Evolutionary conservation across 2,329 filamentous ascomycete species (phyloP), one percentile per base, ranked within the genome.

Genomic region (Lachnellula subtilissima): DNA sequence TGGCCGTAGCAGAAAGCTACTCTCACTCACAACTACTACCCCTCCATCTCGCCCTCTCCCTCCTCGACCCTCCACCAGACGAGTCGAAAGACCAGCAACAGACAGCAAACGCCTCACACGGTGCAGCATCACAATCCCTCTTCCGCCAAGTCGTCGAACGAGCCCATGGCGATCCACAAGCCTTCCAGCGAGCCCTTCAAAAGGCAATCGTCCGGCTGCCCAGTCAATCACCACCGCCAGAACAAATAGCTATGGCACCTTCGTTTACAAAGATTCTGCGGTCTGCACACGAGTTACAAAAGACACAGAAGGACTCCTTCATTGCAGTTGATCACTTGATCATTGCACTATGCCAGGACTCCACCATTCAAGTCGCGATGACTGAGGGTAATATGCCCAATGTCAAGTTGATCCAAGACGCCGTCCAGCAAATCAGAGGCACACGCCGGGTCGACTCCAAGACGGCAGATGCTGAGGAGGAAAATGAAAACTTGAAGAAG

Each of bases 261-360:
- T 79, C 85, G 8, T 92, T 97, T 74, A 84, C 87, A 60, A 89
- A 88, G 65, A 82, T 97, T 55, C 79, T 99, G 51, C 84, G 91
- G 64, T 84, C 89, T 64, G 91, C 94, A 2, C 86, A 89, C 71
- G 91, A 97, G 35, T 74, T 99, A 53, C 93, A 95, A 66, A 96
- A 95, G 76, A 91, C 92, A n/a, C 94, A 99, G 68, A 97, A 97
- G 68, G 94, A 99, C 71, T 90, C 85, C 62, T 99, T 86, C 73
- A 89, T 99, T 62, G 94, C 93, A 42, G 86, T 97, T 57, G 94
- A 97, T 73, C 94, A 99, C 71, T 80, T 99, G 51, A 97, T 99
- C 68, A 86, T 87, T 60, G 86, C 89, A 1, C 78, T 97, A 22
- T 83, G 86, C 12, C 91, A 97, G 67, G 94, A 99, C 65, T 62